Conservation (phyloP, 140 eudicot genomes). For the Flaveria floridana region DNA sequence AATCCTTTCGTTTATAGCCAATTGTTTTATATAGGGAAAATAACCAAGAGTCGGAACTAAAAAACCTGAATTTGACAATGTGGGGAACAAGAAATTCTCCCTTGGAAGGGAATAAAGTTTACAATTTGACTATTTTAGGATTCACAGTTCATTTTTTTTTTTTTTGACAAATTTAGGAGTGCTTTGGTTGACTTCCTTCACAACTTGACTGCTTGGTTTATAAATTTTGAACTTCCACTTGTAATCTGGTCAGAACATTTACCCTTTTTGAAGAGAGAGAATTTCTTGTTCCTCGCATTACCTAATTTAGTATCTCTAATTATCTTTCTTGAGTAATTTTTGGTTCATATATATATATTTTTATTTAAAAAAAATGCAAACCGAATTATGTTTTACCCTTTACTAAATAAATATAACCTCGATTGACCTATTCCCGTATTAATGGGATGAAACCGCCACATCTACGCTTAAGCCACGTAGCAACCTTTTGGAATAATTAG, state of each 20-base stretch:
- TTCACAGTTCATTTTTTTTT: not conserved
- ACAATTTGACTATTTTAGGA: not conserved
- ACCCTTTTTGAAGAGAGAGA: not conserved
- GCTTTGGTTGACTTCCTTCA: too few species aligned
- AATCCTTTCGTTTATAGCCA: not conserved
- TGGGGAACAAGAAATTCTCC: too few species aligned
- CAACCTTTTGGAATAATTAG: not conserved
- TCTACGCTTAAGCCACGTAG: not conserved
- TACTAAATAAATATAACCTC: not conserved
- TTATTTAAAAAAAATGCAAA: not conserved
- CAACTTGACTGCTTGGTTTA: too few species aligned
- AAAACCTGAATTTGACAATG: not conserved
- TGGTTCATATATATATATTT: not conserved
- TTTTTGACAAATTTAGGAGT: too few species aligned
- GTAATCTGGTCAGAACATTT: not conserved
- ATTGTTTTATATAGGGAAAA: not conserved
- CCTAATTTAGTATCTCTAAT: not conserved
- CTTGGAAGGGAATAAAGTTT: too few species aligned
- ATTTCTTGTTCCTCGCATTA: not conserved
- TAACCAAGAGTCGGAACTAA: not conserved
- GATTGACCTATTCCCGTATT: not conserved
- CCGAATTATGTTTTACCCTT: not conserved
- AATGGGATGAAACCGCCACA: not conserved
- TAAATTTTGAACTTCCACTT: too few species aligned
- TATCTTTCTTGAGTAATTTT: not conserved